Evolutionary conservation across 306 rosid species (phyloP).

Genomic region (Dicorynia guianensis): DNA sequence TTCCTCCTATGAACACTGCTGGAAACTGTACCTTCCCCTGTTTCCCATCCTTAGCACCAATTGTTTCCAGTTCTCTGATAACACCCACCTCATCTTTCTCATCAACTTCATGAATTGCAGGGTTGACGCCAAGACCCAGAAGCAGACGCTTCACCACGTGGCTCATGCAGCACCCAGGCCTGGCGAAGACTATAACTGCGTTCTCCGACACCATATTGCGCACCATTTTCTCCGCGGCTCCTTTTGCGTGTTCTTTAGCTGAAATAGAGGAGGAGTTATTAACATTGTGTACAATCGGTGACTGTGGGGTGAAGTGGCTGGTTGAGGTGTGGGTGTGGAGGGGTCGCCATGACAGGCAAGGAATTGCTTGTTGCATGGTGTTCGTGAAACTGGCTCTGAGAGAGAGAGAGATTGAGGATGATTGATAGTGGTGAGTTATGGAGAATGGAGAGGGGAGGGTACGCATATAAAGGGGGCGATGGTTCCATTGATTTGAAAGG

Average conservation of each 20-base stretch:
- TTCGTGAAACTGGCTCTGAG: not conserved
- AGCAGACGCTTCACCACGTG: conserved; percentile 68
- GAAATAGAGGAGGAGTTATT: not conserved
- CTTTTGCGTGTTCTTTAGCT: not conserved
- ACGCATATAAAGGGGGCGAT: not conserved
- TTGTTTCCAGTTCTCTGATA: conserved; percentile 40
- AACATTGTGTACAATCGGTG: not conserved
- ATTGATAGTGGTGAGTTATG: not conserved
- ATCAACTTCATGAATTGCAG: conserved; percentile 57
- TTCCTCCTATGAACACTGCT: conserved; percentile 63
- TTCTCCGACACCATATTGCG: conserved; percentile 52
- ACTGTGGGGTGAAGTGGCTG: not conserved
- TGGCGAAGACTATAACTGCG: conserved; percentile 59
- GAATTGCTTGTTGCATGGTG: conserved; percentile 78
- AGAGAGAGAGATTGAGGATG: not conserved
- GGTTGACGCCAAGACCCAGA: conserved; percentile 62
- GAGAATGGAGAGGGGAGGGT: conserved; percentile 4
- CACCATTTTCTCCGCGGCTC: conserved; percentile 3
- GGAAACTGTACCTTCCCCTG: conserved; percentile 52
- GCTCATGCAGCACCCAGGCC: conserved; percentile 70
- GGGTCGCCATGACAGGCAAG: conserved; percentile 62
- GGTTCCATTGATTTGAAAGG: too few relatives aligned
- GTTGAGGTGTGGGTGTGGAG: conserved; percentile 37
- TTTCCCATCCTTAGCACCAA: not conserved
- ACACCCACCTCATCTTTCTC: conserved; percentile 56